phyloP scores from a whole-genome alignment of 2,329 filamentous ascomycete genomes.

The Endoconidiophora polonica region DNA sequence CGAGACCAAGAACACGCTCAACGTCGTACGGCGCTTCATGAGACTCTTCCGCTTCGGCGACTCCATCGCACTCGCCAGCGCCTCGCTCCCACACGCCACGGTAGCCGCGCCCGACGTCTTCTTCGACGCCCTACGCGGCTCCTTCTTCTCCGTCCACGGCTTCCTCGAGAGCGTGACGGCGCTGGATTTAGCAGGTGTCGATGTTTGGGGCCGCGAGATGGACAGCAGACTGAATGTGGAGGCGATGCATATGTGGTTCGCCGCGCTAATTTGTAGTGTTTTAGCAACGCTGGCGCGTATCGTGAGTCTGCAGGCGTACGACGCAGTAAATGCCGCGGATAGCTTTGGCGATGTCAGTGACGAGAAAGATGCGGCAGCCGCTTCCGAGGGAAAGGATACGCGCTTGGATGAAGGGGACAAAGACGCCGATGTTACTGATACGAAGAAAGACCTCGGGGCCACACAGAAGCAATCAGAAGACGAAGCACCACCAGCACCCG shows the following conservation, averaged over 20 bases:
- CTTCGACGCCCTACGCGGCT: constrained; percentile 35
- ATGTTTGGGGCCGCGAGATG: constrained; percentile 29
- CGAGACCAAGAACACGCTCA: constrained; percentile 26
- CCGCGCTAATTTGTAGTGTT: constrained; percentile 37
- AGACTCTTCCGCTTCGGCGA: constrained; percentile 53
- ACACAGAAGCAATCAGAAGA: neutral
- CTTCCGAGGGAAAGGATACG: constrained; percentile 19
- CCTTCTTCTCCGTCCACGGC: constrained; percentile 49
- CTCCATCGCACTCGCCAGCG: constrained; percentile 26
- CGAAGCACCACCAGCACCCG: neutral
- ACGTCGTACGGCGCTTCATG: constrained; percentile 42
- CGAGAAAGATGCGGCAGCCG: constrained; percentile 7
- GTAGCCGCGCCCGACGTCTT: constrained; percentile 17
- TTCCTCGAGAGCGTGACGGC: constrained; percentile 49
- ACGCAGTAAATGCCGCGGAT: constrained; percentile 17
- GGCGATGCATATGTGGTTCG: constrained; percentile 55
- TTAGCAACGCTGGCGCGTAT: constrained; percentile 27
- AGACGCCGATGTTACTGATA: neutral
- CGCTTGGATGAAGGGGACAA: constrained; percentile 18
- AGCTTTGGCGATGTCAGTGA: constrained; percentile 5
- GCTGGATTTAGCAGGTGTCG: constrained; percentile 31
- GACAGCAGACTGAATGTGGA: constrained; percentile 35
- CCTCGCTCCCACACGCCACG: constrained; percentile 13
- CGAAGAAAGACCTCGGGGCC: neutral
- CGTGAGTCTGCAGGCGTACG: constrained; percentile 21